Percentiles rank a stretch among this genome's conserved stretches.
Conservation (phyloP, 179 eudicot genomes). For the Silene vulgaris region DNA sequence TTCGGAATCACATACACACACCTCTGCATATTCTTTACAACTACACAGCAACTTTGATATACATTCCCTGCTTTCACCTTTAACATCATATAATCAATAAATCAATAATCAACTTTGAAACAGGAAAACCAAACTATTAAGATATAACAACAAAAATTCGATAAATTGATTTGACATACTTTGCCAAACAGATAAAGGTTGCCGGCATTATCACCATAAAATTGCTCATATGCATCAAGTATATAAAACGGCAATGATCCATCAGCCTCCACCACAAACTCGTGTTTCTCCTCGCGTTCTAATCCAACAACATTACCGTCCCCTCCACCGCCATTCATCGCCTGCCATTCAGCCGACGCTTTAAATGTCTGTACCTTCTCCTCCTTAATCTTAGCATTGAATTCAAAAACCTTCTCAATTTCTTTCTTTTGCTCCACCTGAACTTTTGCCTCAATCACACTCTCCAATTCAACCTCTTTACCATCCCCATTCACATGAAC, state of each 20-base stretch:
- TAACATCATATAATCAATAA: conserved; percentile 8
- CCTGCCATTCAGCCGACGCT: conserved; percentile 63
- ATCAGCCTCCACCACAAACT: conserved; percentile 59
- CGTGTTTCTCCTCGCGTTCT: conserved; percentile 48
- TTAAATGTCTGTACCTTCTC: conserved; percentile 45
- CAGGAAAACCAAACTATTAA: neutral
- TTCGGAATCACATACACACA: conserved; percentile 80
- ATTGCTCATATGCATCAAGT: conserved; percentile 81
- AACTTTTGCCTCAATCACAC: conserved; percentile 29
- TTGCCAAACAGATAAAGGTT: conserved; percentile 84
- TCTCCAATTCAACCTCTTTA: conserved; percentile 24
- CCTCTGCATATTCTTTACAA: conserved; percentile 87
- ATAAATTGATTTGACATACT: conserved; percentile 36
- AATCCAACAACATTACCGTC: conserved; percentile 25
- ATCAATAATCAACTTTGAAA: conserved; percentile 12
- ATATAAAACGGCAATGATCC: conserved; percentile 84
- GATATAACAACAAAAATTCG: neutral
- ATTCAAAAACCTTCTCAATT: conserved; percentile 36
- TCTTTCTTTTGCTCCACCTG: conserved; percentile 29
- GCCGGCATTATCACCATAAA: conserved; percentile 63
- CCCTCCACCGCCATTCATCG: conserved; percentile 37
- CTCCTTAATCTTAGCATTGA: conserved; percentile 74
- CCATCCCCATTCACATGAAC: conserved; percentile 18
- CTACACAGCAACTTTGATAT: conserved; percentile 81
- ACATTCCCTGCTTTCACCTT: conserved; percentile 50